Conservation (phyloP, 2,329 filamentous ascomycete genomes). For the Stemphylium vesicarium region DNA sequence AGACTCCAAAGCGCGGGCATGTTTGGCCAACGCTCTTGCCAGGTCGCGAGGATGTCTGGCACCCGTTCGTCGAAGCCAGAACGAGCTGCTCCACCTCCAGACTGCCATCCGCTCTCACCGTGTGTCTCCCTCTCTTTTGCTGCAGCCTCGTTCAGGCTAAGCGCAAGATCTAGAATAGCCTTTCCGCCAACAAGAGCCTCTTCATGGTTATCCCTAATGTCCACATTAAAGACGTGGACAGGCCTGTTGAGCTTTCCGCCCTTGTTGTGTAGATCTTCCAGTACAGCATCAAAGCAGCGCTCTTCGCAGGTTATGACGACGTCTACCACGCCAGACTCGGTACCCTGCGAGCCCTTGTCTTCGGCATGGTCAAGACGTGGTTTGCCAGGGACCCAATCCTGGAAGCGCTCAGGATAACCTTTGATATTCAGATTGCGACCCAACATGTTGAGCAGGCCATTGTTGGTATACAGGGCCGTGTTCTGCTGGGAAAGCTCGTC, state of each 20-base stretch:
- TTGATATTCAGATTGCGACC: conserved; percentile 91
- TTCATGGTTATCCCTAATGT: conserved; percentile 98
- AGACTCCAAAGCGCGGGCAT: conserved; percentile 92
- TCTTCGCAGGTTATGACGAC: conserved; percentile 98
- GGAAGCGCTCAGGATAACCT: conserved; percentile 95
- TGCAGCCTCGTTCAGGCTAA: conserved; percentile 81
- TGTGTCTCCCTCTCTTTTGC: conserved; percentile 73
- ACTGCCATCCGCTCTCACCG: conserved; percentile 71
- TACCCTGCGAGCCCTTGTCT: conserved; percentile 78
- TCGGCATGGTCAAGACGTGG: conserved; percentile 74
- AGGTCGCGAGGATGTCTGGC: conserved; percentile 86
- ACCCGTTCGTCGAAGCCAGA: conserved; percentile 89
- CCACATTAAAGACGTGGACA: conserved; percentile 97
- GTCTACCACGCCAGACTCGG: conserved; percentile 89
- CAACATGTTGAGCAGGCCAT: conserved; percentile 95
- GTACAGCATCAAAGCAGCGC: conserved; percentile 95
- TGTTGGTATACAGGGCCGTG: conserved; percentile 82
- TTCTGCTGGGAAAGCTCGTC: conserved; percentile 89
- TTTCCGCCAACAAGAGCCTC: conserved; percentile 89
- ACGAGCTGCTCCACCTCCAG: conserved; percentile 63
- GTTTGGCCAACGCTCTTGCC: conserved; percentile 95
- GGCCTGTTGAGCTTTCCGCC: conserved; percentile 87
- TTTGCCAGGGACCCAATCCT: conserved; percentile 91
- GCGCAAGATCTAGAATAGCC: conserved; percentile 89
- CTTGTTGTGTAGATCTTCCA: conserved; percentile 88